Conservation (phyloP, 495 filamentous ascomycete genomes). For the Neurospora pannonica region DNA sequence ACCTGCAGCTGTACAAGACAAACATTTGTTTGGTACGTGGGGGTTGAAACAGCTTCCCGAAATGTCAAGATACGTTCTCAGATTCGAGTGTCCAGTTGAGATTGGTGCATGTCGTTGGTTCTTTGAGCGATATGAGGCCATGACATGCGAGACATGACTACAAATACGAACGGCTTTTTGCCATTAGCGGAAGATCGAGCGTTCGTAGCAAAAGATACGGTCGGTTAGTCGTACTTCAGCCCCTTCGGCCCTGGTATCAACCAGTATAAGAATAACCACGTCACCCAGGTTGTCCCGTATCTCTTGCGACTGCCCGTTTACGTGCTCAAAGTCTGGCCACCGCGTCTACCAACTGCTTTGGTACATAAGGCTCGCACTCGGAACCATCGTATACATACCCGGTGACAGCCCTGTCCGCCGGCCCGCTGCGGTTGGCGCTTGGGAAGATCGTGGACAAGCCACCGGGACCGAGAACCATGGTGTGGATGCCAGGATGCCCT, state of each 20-base stretch:
- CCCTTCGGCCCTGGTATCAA: neutral
- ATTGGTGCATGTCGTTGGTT: neutral
- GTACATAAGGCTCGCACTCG: neutral
- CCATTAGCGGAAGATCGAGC: neutral
- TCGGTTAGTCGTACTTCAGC: neutral
- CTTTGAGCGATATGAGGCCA: neutral
- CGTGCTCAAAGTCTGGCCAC: neutral
- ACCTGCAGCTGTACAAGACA: neutral
- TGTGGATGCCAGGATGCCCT: neutral
- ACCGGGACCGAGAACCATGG: neutral
- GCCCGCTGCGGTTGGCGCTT: neutral
- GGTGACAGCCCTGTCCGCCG: neutral
- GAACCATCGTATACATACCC: neutral
- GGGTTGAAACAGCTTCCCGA: neutral
- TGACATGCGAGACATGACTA: neutral
- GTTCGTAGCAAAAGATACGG: neutral
- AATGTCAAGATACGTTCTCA: neutral
- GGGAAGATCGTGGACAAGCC: neutral
- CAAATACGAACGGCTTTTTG: neutral
- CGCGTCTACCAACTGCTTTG: neutral
- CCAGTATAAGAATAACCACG: neutral
- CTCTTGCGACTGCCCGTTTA: neutral
- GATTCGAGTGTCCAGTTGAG: neutral
- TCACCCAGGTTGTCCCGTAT: neutral
- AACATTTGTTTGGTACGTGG: neutral